Base-by-base conservation (phyloP, 768 basidiomycete species). In the Suillus bovinus region DNA sequence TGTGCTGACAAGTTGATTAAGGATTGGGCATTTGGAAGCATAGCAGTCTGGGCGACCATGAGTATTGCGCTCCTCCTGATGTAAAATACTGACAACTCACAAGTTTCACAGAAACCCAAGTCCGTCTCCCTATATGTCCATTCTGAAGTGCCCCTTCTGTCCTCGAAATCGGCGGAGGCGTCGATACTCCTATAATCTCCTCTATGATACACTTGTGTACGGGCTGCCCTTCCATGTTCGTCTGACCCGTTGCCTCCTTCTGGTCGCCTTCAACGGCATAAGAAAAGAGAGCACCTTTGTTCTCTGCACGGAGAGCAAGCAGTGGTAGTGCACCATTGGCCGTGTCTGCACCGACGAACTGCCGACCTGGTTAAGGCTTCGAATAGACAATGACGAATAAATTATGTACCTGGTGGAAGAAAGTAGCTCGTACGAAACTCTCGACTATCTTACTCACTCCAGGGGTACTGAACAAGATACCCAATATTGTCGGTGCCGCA, bases 331-430 rank as follows among this genome's bases (percentile, higher is more conserved):
- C 84, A 20, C 82, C 86, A 41, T 83, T 81, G 0, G 88, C 90
- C 0, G 89, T 89, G 63, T 96, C 94, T 4, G 91, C 94, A 0
- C 94, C 94, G 1, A 96, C 94, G 67, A 96, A 98, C 88, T 94
- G 67, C 24, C 54, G 54, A 24, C 22, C 17, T n/a, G 27, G 27
- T 58, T 31, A 61, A 38, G 27, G 5, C 24, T 56, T n/a, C 57
- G 2, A 20, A 31, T 44, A 46, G 38, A 58, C 24, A 59, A 36
- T 11, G 14, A 38, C 13, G 27, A 41, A 36, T 42, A 36, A 5
- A 7, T 20, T 0, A 42, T 81, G 34, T 64, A 89, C 91, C 77
- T 96, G 94, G 52, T 84, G 81, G 69, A 94, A 96, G 78, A 97
- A 96, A 0, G 94, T 96, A 11, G 80, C 75, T 46, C 91, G 81